Base-by-base conservation (phyloP, 495 filamentous ascomycete species). In the Talaromyces trachyspermus region DNA sequence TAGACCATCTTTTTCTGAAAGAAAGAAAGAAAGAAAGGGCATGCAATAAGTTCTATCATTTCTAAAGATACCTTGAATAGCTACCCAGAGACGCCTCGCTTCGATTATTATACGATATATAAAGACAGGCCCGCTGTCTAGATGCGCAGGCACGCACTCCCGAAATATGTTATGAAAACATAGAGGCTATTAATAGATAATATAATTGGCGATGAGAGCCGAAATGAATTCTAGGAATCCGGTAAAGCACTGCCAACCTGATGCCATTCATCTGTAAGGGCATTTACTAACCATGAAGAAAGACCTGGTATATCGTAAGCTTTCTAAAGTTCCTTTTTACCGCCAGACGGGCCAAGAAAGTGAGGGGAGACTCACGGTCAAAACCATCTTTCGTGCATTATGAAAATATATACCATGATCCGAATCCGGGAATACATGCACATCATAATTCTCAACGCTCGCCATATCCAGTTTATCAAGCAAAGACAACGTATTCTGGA, bases 331-430 rank as follows among this genome's bases (percentile, higher is more conserved):
- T n/a, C n/a, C n/a, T n/a, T n/a, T n/a, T n/a, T n/a, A n/a, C n/a
- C n/a, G n/a, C n/a, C n/a, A n/a, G n/a, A n/a, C n/a, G n/a, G n/a
- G 10, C 30, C 36, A 50, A 35, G n/a, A 32, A 45, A 44, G 36
- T 15, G 39, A 8, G 24, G 2, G 9, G 2, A 29, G 8, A 74
- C 89, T 76, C 68, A 95, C 90, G 89, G 58, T 96, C 88, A 66
- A 97, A 23, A 98, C 92, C 60, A 97, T 86, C 39, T 72, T 70
- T 63, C 95, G 89, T 15, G 86, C 92, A 66, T 88, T 92, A 63
- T 98, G 92, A 59, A 96, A 97, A 56, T 78, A 87, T 46, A 98
- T 98, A 46, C 86, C 83, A 65, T 98, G 92, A 68, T 98, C 91
- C 9, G 85, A 90, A 62, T 98, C 92, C 8, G 92, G 92, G 68